Evolutionary conservation across 202 grass and related monocot species (phyloP), one percentile per base, ranked within the genome.

Genomic region (Brachypodium distachyon): DNA sequence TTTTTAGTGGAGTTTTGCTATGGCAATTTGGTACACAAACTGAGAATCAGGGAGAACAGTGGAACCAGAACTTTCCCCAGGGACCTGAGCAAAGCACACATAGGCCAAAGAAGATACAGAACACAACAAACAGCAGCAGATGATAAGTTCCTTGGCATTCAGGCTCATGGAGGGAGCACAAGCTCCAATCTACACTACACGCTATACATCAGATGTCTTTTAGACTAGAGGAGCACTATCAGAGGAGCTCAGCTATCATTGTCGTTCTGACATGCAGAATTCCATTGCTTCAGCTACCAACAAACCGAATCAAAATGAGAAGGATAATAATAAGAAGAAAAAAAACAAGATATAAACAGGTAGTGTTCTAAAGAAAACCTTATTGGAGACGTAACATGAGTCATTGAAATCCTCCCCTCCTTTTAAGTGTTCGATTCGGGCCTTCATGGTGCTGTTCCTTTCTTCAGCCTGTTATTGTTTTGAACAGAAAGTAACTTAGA

Each of bases 381-480:
- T 83, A 42, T 84, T 64, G 13, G 86, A 37, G 26, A 9, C n/a
- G 41, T 65, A 66, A 22, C 39, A 58, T 62, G 59, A 43, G 36
- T 40, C 49, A 29, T 84, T 68, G 0, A 53, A 74, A 63, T 64
- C 52, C 37, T 73, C 70, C 26, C 18, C 72, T 58, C 72, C 62
- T 80, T 74, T 86, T 22, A 83, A n/a, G 13, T 52, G 71, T 74
- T 92, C 76, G 23, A 89, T 84, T 70, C 1, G 65, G 77, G 44
- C 80, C 57, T 67, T 88, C 85, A 86, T 73, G 7, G 22, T 52
- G 38, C 57, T 81, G 59, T 86, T 92, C 33, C 67, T 76, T 82
- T 86, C 76, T 80, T 88, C 79, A 64, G 61, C 76, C 90, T 88
- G 17, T 28, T 47, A 60, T 78, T 32, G 13, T 40, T 22, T 18